These are phyloP conservation scores for Rosa multiflora DNA, from an alignment of 306 rosid genomes.

Conservation along the genomic window DNA sequence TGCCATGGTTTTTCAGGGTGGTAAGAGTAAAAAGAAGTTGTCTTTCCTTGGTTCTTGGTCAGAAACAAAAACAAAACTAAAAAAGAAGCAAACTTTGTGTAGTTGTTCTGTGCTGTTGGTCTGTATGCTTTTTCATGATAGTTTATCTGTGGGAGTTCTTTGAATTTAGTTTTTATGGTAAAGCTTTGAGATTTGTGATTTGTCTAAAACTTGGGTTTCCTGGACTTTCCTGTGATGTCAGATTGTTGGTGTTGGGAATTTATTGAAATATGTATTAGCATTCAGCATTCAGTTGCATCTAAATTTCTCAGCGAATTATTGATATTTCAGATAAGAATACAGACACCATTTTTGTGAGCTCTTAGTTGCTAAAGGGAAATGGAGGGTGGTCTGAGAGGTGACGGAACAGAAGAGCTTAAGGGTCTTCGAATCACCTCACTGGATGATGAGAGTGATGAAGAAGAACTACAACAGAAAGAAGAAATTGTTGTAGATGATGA, in stretches of 20 bases:
- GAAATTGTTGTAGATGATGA: constrained; percentile 26
- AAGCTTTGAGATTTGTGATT: not conserved
- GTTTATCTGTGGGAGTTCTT: not conserved
- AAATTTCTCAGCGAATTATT: not conserved
- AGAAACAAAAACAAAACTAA: not conserved
- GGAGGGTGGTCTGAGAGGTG: constrained; percentile 30
- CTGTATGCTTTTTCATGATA: not conserved
- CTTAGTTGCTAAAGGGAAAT: constrained; percentile 16
- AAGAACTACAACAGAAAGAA: constrained; percentile 22
- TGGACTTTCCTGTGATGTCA: not conserved
- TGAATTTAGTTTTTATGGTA: not conserved
- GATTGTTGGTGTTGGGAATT: not conserved
- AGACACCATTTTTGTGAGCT: not conserved
- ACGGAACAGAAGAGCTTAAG: constrained; percentile 38
- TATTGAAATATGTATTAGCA: not conserved
- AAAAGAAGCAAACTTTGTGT: not conserved
- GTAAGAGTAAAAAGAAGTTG: not conserved
- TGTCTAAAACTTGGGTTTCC: not conserved
- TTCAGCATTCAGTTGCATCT: not conserved
- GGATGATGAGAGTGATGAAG: constrained; percentile 34
- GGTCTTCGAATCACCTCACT: constrained; percentile 39
- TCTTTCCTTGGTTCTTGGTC: not conserved
- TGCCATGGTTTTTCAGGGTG: not conserved
- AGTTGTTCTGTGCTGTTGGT: not conserved
- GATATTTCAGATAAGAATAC: not conserved